A percentile compares a stretch with the other conserved stretches of the same genome.
Conservation (phyloP, 140 eudicot species). For the Bidens hawaiensis region DNA sequence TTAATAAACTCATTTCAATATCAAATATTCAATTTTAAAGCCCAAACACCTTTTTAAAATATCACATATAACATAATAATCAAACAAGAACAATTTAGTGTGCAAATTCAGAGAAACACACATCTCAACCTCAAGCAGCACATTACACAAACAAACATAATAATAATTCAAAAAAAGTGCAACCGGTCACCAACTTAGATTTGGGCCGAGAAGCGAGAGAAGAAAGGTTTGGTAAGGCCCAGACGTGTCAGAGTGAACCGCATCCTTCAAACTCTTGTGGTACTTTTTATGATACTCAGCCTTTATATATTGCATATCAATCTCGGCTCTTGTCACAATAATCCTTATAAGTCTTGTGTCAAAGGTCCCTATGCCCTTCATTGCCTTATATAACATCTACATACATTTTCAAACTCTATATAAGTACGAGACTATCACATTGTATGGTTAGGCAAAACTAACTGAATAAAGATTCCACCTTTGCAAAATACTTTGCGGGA, state of each 20-base stretch:
- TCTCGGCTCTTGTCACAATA: slow-evolving; percentile 48
- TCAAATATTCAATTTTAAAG: background rate
- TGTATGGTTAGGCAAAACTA: background rate
- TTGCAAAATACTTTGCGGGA: slow-evolving; percentile 51
- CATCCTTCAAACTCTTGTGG: slow-evolving; percentile 44
- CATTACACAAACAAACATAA: slow-evolving; percentile 15
- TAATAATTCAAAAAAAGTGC: background rate
- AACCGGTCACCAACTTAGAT: slow-evolving; percentile 16
- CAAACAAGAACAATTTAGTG: slow-evolving; percentile 7
- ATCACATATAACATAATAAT: background rate
- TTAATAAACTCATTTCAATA: no score
- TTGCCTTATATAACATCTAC: slow-evolving; percentile 41
- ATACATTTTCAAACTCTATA: slow-evolving; percentile 15
- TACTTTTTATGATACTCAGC: slow-evolving; percentile 48
- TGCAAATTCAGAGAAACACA: slow-evolving; percentile 12
- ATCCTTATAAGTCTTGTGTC: slow-evolving; percentile 48
- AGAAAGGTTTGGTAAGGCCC: slow-evolving; percentile 46
- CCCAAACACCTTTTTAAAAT: background rate
- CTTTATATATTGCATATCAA: slow-evolving; percentile 56
- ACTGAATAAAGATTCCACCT: slow-evolving; percentile 25
- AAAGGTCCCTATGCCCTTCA: slow-evolving; percentile 55
- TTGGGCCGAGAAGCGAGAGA: slow-evolving; percentile 46
- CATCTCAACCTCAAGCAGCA: background rate
- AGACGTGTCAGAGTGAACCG: slow-evolving; percentile 50
- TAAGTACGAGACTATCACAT: background rate